Evolutionary conservation across 2,329 filamentous ascomycete genomes (phyloP).

Genomic region (Hortaea werneckii): DNA sequence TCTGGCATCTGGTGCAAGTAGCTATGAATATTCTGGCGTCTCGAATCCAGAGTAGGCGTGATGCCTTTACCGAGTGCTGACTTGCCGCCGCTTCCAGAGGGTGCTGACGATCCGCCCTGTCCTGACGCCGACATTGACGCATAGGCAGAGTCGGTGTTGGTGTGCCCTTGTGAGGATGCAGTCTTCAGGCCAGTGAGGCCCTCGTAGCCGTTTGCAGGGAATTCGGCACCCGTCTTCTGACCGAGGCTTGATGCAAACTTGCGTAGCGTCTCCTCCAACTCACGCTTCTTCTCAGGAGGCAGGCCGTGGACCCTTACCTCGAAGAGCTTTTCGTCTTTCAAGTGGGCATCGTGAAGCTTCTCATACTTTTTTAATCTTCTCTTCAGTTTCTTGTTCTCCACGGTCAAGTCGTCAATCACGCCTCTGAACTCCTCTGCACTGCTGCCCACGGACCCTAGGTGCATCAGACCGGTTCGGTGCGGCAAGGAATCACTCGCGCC

Average conservation of each 20-base stretch:
- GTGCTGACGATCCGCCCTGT: conserved; percentile 33
- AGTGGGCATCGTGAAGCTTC: conserved; percentile 52
- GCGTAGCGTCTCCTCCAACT: conserved; percentile 62
- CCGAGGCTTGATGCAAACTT: conserved; percentile 59
- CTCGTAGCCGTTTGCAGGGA: conserved; percentile 21
- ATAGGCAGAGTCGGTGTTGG: conserved; percentile 45
- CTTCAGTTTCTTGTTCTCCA: conserved; percentile 72
- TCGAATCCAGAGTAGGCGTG: conserved; percentile 20
- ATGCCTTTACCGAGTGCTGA: conserved; percentile 5
- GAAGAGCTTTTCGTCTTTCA: conserved; percentile 69
- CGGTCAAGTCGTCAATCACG: conserved; percentile 77
- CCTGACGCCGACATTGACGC: conserved; percentile 49
- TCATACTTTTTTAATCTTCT: conserved; percentile 63
- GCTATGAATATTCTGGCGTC: conserved; percentile 53
- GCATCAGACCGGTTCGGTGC: conserved; percentile 31
- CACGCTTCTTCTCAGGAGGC: conserved; percentile 60
- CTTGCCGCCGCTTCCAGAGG: conserved; percentile 25
- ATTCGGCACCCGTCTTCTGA: conserved; percentile 30
- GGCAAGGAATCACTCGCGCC: conserved; percentile 13
- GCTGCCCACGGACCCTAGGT: conserved; percentile 38
- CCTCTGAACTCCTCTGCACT: conserved; percentile 66
- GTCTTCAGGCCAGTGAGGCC: conserved; percentile 41
- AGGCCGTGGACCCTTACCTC: conserved; percentile 72
- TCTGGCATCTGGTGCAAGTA: conserved; percentile 65
- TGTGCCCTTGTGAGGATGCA: conserved; percentile 47